These are phyloP conservation scores for Triticum aestivum DNA, from an alignment of 176 grass and related monocot genomes.

Conservation along the genomic window DNA sequence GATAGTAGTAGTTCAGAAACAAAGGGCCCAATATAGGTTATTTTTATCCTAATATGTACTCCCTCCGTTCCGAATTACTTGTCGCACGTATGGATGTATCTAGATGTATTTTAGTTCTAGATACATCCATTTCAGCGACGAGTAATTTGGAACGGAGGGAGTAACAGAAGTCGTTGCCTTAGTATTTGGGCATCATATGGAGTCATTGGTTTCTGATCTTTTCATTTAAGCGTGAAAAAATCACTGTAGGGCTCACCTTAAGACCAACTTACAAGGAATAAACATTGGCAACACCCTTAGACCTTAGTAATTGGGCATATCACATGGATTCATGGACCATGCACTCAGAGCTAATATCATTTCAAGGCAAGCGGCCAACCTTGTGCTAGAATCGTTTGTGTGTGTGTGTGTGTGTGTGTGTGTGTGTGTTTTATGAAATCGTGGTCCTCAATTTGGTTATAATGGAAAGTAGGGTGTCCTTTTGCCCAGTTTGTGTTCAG, in stretches of 20 bases:
- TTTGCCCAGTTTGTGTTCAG: neutral
- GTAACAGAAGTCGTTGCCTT: neutral
- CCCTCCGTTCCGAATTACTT: no score
- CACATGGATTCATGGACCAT: neutral
- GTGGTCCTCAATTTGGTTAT: neutral
- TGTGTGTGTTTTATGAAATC: neutral
- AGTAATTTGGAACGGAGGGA: no score
- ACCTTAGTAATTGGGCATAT: neutral
- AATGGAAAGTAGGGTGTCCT: conserved; percentile 5
- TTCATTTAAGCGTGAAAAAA: no score
- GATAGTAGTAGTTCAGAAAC: neutral
- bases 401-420: no score
- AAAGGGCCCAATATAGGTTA: neutral
- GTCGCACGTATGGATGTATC: no score
- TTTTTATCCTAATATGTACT: neutral
- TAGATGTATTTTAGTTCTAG: no score
- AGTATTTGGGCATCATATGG: neutral
- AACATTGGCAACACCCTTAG: neutral
- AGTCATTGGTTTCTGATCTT: neutral
- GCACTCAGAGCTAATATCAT: neutral
- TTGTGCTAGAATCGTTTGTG: neutral
- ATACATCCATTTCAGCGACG: no score
- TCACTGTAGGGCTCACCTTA: neutral
- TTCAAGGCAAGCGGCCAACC: neutral
- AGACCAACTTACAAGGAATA: neutral